A percentile compares a stretch with the other conserved stretches of the same genome.
These are phyloP conservation scores for Fusarium sulawesiense DNA, from an alignment of 2,329 filamentous ascomycete species.

Conservation along the genomic window DNA sequence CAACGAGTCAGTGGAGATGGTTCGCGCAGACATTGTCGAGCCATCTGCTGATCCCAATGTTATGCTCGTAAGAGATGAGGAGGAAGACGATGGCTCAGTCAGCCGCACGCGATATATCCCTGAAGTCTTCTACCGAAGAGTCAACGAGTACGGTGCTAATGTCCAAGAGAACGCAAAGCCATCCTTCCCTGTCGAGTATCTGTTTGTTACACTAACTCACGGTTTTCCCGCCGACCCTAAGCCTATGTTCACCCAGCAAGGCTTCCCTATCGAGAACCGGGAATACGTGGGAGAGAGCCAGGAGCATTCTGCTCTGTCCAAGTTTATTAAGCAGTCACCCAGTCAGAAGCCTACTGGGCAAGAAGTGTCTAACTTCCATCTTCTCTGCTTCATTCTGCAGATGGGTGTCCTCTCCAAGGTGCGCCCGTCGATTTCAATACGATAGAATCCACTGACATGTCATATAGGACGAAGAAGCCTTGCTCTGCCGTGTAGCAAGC, in stretches of 20 bases:
- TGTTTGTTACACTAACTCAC: conserved; percentile 94
- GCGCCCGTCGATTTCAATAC: conserved; percentile 42
- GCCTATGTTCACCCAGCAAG: conserved; percentile 78
- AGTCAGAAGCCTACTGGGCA: conserved; percentile 71
- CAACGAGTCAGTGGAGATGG: conserved; percentile 97
- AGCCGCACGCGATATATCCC: conserved; percentile 89
- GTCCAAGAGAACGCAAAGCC: conserved; percentile 98
- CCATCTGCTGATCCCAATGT: conserved; percentile 91
- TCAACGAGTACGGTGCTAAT: conserved; percentile 96
- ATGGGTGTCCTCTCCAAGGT: conserved; percentile 90
- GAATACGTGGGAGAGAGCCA: conserved; percentile 87
- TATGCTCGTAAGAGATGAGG: conserved; percentile 94
- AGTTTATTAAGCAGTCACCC: conserved; percentile 72
- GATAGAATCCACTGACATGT: conserved; percentile 6
- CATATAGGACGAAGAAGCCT: conserved; percentile 83
- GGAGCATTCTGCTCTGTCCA: conserved; percentile 75
- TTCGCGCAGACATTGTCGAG: conserved; percentile 92
- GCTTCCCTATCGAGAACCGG: conserved; percentile 92
- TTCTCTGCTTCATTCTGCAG: conserved; percentile 86
- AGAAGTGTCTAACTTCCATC: conserved; percentile 90
- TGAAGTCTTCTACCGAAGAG: conserved; percentile 93
- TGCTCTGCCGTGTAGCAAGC: conserved; percentile 87
- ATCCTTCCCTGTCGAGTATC: conserved; percentile 94
- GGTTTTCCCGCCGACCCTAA: conserved; percentile 87
- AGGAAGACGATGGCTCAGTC: conserved; percentile 78